These are phyloP conservation scores for Conoideocrella luteorostrata DNA, from an alignment of 2,329 filamentous ascomycete species.

Conservation along the genomic window DNA sequence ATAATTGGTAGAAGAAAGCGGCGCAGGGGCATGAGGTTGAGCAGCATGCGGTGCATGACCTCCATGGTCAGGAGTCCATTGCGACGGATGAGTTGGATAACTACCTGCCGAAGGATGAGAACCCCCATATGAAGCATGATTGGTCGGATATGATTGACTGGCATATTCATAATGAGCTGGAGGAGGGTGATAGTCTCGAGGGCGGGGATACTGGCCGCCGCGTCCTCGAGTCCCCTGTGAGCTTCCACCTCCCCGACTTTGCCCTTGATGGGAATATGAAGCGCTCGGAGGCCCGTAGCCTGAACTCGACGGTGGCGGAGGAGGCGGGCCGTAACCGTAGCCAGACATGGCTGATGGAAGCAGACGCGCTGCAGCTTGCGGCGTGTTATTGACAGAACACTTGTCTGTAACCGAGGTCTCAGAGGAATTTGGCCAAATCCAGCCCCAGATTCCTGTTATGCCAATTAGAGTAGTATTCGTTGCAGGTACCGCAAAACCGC, in stretches of 20 bases:
- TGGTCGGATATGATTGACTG: constrained; percentile 29
- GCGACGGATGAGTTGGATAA: constrained; percentile 34
- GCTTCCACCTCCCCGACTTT: constrained; percentile 35
- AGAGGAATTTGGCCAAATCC: no score
- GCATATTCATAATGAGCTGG: constrained; percentile 38
- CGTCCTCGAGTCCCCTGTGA: constrained; percentile 30
- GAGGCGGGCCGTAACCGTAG: constrained; percentile 46
- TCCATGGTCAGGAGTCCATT: constrained; percentile 35
- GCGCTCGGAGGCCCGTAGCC: constrained; percentile 34
- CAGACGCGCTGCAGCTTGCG: constrained; percentile 7
- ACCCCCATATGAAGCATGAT: constrained; percentile 22
- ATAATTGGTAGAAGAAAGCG: constrained; percentile 48
- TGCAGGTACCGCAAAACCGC: no score
- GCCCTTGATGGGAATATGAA: constrained; percentile 31
- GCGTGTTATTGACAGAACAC: constrained; percentile 13
- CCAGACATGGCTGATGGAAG: constrained; percentile 32
- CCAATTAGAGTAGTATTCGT: no score
- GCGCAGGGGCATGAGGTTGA: constrained; percentile 39
- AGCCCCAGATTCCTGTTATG: no score
- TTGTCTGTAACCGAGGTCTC: constrained; percentile 12
- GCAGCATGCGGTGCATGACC: constrained; percentile 29
- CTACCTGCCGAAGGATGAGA: constrained; percentile 29
- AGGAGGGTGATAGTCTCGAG: constrained; percentile 35
- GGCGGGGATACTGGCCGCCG: constrained; percentile 30
- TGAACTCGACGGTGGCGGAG: constrained; percentile 28